These are phyloP conservation scores for Meyerozyma sp. DNA, from an alignment of 1,139 yeast species.

Conservation along the genomic window DNA sequence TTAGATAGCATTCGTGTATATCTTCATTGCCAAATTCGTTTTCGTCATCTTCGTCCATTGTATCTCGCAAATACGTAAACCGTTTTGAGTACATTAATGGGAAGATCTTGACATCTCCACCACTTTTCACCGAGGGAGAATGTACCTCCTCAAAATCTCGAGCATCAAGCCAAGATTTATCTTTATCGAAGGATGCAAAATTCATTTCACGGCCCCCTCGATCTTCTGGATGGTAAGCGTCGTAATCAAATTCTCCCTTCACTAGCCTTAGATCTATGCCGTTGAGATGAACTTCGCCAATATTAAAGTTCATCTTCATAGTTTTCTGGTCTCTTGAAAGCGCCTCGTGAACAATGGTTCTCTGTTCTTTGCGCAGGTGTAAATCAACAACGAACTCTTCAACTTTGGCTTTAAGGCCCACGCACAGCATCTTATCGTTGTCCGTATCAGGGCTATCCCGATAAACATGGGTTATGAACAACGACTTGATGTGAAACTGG, in stretches of 20 bases:
- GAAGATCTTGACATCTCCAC: constrained; percentile 18
- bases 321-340: constrained; percentile 24
- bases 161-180: constrained; percentile 37
- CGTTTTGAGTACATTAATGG: constrained; percentile 35
- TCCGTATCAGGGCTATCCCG: constrained; percentile 15
- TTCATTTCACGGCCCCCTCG: constrained; percentile 9
- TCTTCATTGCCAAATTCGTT: constrained; percentile 22
- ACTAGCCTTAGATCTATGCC: constrained; percentile 39
- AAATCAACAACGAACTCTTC: constrained; percentile 37
- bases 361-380: constrained; percentile 38
- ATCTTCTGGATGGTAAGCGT: constrained; percentile 17
- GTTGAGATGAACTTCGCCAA: constrained; percentile 37
- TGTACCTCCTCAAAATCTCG: constrained; percentile 40
- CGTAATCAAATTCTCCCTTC: constrained; percentile 25
- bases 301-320: constrained; percentile 40
- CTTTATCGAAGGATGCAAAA: constrained; percentile 28
- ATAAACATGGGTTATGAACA: constrained; percentile 38
- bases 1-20: constrained; percentile 27
- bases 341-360: constrained; percentile 27
- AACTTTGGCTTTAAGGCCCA: constrained; percentile 39
- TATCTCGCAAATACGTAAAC: constrained; percentile 37
- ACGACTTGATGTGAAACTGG: constrained; percentile 32
- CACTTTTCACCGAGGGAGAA: constrained; percentile 21
- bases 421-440: constrained; percentile 27
- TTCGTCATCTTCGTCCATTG: constrained; percentile 14